Conservation (phyloP, 2,329 filamentous ascomycete species). For the Pseudogymnoascus sp. region DNA sequence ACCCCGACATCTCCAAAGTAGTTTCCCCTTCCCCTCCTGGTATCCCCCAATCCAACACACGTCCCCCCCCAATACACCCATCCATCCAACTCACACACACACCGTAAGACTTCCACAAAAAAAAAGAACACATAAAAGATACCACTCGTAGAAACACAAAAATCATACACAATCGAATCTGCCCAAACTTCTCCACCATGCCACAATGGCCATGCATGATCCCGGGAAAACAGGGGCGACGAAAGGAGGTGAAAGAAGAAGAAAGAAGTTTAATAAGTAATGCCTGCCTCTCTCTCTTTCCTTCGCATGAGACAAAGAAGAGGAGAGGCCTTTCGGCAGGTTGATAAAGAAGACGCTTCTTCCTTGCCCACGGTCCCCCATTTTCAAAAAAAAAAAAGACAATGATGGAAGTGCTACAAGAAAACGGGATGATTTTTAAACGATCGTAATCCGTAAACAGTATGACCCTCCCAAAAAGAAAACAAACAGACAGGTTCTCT, state of each 20-base stretch:
- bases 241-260: too few relatives aligned
- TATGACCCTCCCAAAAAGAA: neutral
- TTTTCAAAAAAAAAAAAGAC: neutral
- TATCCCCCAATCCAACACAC: neutral
- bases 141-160: neutral
- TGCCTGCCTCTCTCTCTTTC: neutral
- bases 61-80: too few relatives aligned
- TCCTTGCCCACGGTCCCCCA: neutral
- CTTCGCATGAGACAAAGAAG: neutral
- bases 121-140: neutral
- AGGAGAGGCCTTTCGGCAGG: neutral
- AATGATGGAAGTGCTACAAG: neutral
- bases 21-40: too few relatives aligned
- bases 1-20: too few relatives aligned
- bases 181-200: neutral
- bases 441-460: neutral
- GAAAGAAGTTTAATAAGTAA: neutral
- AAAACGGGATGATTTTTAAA: neutral
- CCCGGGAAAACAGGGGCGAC: constrained; percentile 15
- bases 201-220: neutral
- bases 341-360: neutral
- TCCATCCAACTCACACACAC: too few relatives aligned
- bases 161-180: neutral
- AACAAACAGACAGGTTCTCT: neutral
- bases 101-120: too few relatives aligned